phyloP scores from a whole-genome alignment of 2,329 filamentous ascomycete species.

The Pyrenochaeta sp. region DNA sequence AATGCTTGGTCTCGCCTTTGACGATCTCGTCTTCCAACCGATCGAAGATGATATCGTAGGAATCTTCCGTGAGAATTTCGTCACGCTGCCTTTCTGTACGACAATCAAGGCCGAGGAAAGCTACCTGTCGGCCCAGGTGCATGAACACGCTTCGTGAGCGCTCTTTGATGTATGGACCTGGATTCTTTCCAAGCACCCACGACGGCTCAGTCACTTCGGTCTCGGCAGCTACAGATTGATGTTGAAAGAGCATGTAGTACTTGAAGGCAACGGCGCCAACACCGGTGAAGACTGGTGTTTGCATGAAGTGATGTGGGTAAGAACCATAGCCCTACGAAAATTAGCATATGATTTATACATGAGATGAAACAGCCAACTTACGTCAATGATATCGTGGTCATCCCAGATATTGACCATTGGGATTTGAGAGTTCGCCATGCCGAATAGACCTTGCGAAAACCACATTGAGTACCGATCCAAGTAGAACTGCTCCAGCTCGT shows the following conservation, averaged over 20 bases:
- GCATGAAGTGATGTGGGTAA: slow-evolving; percentile 92
- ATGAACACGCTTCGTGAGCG: slow-evolving; percentile 86
- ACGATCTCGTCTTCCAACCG: slow-evolving; percentile 82
- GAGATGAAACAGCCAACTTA: slow-evolving; percentile 57
- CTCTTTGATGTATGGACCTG: slow-evolving; percentile 91
- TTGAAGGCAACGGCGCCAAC: slow-evolving; percentile 94
- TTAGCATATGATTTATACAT: slow-evolving; percentile 52
- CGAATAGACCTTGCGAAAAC: slow-evolving; percentile 95
- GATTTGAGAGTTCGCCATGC: slow-evolving; percentile 92
- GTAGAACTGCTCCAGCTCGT: slow-evolving; percentile 88
- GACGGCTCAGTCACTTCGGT: slow-evolving; percentile 85
- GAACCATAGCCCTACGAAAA: slow-evolving; percentile 79
- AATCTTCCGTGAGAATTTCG: slow-evolving; percentile 80
- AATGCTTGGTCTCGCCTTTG: slow-evolving; percentile 85
- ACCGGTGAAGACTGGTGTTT: slow-evolving; percentile 86
- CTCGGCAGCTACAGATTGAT: slow-evolving; percentile 86
- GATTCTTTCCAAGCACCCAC: slow-evolving; percentile 82
- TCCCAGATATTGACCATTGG: slow-evolving; percentile 99
- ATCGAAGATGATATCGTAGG: slow-evolving; percentile 87
- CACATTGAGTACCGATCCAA: slow-evolving; percentile 88
- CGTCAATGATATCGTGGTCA: slow-evolving; percentile 74
- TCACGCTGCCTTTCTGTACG: slow-evolving; percentile 88
- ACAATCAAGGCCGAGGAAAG: slow-evolving; percentile 87
- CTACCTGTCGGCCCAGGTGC: slow-evolving; percentile 78
- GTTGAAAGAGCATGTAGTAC: slow-evolving; percentile 98